These are phyloP conservation scores for Nothopassalora personata DNA, from an alignment of 2,329 filamentous ascomycete species.

Conservation along the genomic window DNA sequence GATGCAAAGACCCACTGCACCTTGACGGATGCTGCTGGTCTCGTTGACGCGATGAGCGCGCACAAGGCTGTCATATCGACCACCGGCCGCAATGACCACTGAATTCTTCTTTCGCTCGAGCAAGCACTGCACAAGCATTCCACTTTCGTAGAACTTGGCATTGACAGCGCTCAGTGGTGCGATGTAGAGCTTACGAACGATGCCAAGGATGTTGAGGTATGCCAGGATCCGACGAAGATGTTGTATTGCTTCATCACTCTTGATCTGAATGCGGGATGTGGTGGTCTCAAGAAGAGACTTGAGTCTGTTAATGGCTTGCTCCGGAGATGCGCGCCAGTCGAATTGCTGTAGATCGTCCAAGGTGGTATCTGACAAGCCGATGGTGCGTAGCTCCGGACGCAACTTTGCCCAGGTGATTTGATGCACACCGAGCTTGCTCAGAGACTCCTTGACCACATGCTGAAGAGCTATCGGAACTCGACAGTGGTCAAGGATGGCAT, in stretches of 20 bases:
- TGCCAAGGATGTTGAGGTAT: constrained; percentile 68
- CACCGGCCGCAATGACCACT: constrained; percentile 79
- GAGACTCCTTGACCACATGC: constrained; percentile 68
- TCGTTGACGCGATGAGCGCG: constrained; percentile 68
- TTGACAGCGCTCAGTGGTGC: constrained; percentile 83
- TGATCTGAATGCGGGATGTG: constrained; percentile 13
- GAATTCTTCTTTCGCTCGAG: constrained; percentile 72
- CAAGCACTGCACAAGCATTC: constrained; percentile 83
- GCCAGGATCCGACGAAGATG: constrained; percentile 74
- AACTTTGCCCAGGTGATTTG: constrained; percentile 79
- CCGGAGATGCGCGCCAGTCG: constrained; percentile 75
- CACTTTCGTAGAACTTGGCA: constrained; percentile 81
- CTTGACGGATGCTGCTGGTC: constrained; percentile 44
- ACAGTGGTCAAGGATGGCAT: constrained; percentile 85
- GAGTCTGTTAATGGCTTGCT: constrained; percentile 65
- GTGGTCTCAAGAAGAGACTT: constrained; percentile 51
- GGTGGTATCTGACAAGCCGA: constrained; percentile 81
- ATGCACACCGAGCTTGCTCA: constrained; percentile 82
- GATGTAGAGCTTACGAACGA: constrained; percentile 74
- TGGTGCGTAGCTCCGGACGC: constrained; percentile 70
- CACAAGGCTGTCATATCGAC: constrained; percentile 86
- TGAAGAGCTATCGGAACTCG: constrained; percentile 66
- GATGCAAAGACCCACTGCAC: constrained; percentile 83
- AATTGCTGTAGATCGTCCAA: constrained; percentile 86
- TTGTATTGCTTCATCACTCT: constrained; percentile 43